phyloP scores from a whole-genome alignment of 345 rosid species.

The Camelina hispida region DNA sequence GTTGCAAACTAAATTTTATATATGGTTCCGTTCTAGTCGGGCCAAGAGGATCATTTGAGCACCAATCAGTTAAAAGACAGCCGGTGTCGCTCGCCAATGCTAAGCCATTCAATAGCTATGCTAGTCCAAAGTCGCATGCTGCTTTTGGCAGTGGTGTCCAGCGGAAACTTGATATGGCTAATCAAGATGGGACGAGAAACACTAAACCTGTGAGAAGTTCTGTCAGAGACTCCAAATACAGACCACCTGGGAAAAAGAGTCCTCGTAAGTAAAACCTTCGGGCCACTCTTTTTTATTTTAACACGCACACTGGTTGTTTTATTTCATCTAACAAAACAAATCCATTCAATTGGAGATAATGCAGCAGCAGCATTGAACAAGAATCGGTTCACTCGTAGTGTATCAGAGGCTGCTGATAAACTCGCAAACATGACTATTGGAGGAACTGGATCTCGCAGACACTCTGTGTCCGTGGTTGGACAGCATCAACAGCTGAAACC shows the following conservation, averaged over 20 bases:
- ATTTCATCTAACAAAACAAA: not conserved
- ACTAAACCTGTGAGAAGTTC: constrained; percentile 52
- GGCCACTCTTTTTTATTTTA: not conserved
- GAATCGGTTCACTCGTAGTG: constrained; percentile 50
- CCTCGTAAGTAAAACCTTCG: constrained; percentile 60
- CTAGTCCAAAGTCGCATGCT: constrained; percentile 58
- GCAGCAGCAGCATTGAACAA: constrained; percentile 51
- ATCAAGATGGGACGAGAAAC: constrained; percentile 62
- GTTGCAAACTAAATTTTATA: not conserved
- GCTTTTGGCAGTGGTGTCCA: constrained; percentile 69
- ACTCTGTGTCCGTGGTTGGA: constrained; percentile 43
- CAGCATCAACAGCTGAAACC: constrained; percentile 45
- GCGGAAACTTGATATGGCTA: constrained; percentile 69
- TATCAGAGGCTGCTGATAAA: constrained; percentile 56
- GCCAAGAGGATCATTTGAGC: constrained; percentile 61
- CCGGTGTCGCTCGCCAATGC: constrained; percentile 56
- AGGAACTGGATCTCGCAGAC: constrained; percentile 48
- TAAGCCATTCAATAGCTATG: constrained; percentile 52
- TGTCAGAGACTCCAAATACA: constrained; percentile 63
- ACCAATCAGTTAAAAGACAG: constrained; percentile 58
- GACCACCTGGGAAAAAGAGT: constrained; percentile 75
- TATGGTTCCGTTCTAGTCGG: constrained; percentile 49
- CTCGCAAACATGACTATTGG: constrained; percentile 61
- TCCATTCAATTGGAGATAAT: not conserved
- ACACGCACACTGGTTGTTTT: not conserved